These are phyloP conservation scores for Tephrocybe sp. DNA, from an alignment of 768 basidiomycete genomes.

Conservation along the genomic window DNA sequence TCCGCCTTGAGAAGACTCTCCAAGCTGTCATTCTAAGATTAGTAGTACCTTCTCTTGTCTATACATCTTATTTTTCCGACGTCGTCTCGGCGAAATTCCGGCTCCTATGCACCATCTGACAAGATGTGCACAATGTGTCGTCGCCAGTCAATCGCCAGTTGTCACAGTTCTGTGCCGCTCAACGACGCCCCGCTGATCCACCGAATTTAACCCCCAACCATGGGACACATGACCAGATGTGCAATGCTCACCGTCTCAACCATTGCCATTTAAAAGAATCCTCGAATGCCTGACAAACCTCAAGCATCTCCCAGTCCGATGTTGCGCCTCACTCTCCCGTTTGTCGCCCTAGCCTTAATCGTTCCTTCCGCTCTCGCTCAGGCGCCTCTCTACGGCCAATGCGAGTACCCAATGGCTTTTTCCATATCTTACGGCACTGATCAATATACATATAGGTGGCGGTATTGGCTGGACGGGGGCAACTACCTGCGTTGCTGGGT, in stretches of 20 bases:
- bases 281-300: neutral
- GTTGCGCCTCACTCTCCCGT: slow-evolving; percentile 1
- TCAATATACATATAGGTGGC: slow-evolving; percentile 11
- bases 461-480: slow-evolving; percentile 39
- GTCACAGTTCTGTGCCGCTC: neutral
- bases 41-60: neutral
- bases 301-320: neutral
- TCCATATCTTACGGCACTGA: neutral
- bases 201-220: slow-evolving; percentile 1
- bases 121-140: neutral
- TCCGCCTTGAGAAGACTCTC: too few species aligned
- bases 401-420: slow-evolving; percentile 1
- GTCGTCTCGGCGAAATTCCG: slow-evolving; percentile 1
- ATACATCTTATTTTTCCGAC: neutral
- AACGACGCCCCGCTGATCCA: neutral
- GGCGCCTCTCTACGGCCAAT: slow-evolving; percentile 19
- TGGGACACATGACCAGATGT: too few species aligned
- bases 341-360: slow-evolving; percentile 10
- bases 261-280: neutral
- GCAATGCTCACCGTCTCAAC: too few species aligned
- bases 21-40: neutral
- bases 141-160: neutral
- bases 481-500: slow-evolving; percentile 43
- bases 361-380: slow-evolving; percentile 15
- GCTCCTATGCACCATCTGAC: neutral